phyloP scores from a whole-genome alignment of 78 protist species.

The Dictyostelium firmibasis region DNA sequence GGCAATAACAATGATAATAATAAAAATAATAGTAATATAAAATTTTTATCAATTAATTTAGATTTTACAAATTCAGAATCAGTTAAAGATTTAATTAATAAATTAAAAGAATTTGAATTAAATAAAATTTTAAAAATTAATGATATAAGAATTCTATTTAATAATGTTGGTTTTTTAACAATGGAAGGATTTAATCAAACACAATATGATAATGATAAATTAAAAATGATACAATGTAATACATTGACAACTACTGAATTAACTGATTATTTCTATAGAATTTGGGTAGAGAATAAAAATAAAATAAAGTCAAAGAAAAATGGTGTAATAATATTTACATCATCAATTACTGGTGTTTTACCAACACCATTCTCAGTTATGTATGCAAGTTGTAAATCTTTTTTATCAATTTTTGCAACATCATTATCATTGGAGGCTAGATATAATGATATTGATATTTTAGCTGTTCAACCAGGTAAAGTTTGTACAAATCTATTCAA shows the following conservation, averaged over 20 bases:
- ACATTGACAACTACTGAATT: neutral
- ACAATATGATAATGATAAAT: neutral
- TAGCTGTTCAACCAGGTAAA: slow-evolving; percentile 45
- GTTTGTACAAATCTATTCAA: slow-evolving; percentile 27
- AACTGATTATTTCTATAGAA: slow-evolving; percentile 39
- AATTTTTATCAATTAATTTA: neutral
- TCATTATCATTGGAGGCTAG: slow-evolving; percentile 43
- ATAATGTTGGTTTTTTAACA: slow-evolving; percentile 49
- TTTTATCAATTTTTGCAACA: slow-evolving; percentile 26
- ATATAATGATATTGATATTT: slow-evolving; percentile 2
- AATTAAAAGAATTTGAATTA: neutral
- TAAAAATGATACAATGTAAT: slow-evolving; percentile 33
- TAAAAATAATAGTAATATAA: neutral
- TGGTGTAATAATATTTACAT: slow-evolving; percentile 37
- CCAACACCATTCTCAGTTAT: slow-evolving; percentile 60
- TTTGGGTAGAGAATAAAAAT: neutral
- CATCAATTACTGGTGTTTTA: slow-evolving; percentile 6
- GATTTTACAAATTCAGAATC: neutral
- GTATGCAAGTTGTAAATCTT: slow-evolving; percentile 26
- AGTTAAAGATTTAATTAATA: neutral
- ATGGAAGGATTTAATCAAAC: slow-evolving; percentile 72
- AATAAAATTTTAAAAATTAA: neutral
- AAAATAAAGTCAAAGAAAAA: neutral
- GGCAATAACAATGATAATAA: too few species aligned
- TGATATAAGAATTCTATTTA: neutral